These are phyloP conservation scores for Fomitopsis schrenkii DNA, from an alignment of 1,284 basidiomycete species.

Conservation along the genomic window DNA sequence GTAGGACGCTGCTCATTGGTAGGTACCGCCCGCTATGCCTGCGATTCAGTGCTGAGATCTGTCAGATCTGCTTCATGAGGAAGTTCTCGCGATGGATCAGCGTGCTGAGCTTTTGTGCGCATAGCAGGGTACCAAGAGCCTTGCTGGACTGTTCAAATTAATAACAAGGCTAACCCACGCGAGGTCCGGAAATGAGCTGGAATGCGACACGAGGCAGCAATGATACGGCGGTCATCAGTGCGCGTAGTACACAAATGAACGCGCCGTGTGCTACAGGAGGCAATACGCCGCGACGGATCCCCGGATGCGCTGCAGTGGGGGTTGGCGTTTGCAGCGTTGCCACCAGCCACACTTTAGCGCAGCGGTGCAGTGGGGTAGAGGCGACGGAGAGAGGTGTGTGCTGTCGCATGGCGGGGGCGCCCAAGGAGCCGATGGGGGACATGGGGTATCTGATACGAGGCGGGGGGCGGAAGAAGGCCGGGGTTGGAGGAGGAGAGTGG, in stretches of 20 bases:
- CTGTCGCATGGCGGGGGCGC: background rate
- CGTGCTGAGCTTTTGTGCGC: background rate
- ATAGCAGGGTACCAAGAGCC: background rate
- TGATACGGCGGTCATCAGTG: background rate
- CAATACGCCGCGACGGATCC: background rate
- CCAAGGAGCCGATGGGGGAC: background rate
- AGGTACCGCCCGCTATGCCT: background rate
- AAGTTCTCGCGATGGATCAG: background rate
- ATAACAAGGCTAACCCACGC: background rate
- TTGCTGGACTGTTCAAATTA: background rate
- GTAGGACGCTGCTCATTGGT: background rate
- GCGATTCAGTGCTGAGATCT: background rate
- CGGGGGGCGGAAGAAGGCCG: background rate
- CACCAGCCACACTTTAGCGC: background rate
- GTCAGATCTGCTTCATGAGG: background rate
- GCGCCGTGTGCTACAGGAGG: background rate
- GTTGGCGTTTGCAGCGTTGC: background rate
- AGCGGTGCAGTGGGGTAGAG: background rate
- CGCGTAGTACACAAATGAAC: background rate
- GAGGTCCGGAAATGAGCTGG: background rate
- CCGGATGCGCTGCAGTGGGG: background rate
- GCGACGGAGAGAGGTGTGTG: background rate
- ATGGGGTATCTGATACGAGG: slow-evolving; percentile 2
- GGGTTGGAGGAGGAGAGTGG: background rate
- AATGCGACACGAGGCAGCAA: background rate